Evolutionary conservation across 2,329 filamentous ascomycete genomes (phyloP), one percentile per base, ranked within the genome.

Genomic region (Amesomyces nigricolor): DNA sequence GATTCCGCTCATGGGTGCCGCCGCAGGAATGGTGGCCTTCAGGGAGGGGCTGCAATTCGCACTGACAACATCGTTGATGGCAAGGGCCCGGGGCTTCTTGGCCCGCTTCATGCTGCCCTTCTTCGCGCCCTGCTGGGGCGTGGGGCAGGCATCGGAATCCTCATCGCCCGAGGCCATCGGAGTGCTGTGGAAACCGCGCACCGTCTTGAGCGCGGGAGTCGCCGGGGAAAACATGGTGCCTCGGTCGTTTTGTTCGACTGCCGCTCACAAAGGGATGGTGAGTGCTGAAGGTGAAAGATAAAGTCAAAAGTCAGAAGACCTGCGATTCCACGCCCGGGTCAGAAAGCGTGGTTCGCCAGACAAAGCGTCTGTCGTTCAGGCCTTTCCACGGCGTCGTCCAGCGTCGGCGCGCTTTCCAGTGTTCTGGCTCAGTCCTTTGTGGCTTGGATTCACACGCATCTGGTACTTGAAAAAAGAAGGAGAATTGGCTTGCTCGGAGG

Each of bases 1-100:
- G 64, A 96, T 91, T 47, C 90, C 91, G 57, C 87, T 86, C 30
- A 84, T 66, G 47, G 74, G 66, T 44, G 73, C 77, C 10, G 80
- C 79, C 16, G 22, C 22, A 26, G 81, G 82, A 14, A 74, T 69
- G 26, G 70, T 65, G 47, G 81, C 78, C 47, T 67, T 68, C 59
- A 86, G 68, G 51, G 76, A 67, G 7, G 83, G 83, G 68, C 82
- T 86, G 70, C 82, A 85, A 69, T 88, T 75, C 54, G 78, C 78
- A 68, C 80, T 83, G 62, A 83, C 77, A 14, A 83, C 75, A 68
- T 83, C 80, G 66, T 81, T 71, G 50, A 83, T 68, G 43, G 72
- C 71, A 52, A 50, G 59, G 43, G 72, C 71, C 51, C 48, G 58
- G n/a, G 68, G 52, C 72, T 72, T 64, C 44, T 53, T 54, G 38